Conservation (phyloP, 2,329 filamentous ascomycete genomes). For the Sclerotinia sclerotiorum region DNA sequence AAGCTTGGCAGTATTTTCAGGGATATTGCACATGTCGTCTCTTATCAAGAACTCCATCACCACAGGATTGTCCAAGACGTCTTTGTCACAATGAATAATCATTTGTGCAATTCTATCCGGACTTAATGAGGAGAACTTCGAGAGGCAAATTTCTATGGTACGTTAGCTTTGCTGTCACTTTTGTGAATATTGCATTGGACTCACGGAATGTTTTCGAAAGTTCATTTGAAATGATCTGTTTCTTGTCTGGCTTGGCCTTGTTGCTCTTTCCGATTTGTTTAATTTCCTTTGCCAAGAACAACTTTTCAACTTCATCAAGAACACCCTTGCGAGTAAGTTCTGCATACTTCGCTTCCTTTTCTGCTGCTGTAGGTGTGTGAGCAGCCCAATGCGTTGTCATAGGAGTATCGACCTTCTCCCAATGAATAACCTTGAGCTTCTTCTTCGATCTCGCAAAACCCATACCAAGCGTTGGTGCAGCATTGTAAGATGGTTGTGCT, state of each 20-base stretch:
- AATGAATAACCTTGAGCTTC: slow-evolving; percentile 98
- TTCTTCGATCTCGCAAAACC: slow-evolving; percentile 91
- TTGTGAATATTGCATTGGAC: slow-evolving; percentile 34
- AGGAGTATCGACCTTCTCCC: slow-evolving; percentile 96
- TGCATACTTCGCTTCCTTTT: slow-evolving; percentile 91
- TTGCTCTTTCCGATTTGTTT: slow-evolving; percentile 73
- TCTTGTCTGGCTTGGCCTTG: slow-evolving; percentile 84
- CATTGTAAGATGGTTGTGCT: slow-evolving; percentile 54
- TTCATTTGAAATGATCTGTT: slow-evolving; percentile 91
- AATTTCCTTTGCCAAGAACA: slow-evolving; percentile 97
- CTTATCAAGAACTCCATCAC: slow-evolving; percentile 97
- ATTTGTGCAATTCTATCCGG: slow-evolving; percentile 85
- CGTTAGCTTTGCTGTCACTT: slow-evolving; percentile 26
- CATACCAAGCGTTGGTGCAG: slow-evolving; percentile 62
- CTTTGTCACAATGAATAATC: slow-evolving; percentile 92
- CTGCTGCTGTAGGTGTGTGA: slow-evolving; percentile 80
- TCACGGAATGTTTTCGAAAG: slow-evolving; percentile 81
- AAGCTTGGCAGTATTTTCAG: slow-evolving; percentile 84
- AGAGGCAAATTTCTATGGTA: slow-evolving; percentile 72
- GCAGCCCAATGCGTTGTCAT: slow-evolving; percentile 91
- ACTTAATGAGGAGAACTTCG: slow-evolving; percentile 84
- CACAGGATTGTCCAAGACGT: slow-evolving; percentile 83
- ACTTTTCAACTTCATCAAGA: slow-evolving; percentile 92
- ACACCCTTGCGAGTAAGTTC: slow-evolving; percentile 94
- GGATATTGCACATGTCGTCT: slow-evolving; percentile 88